Evolutionary conservation across 2,329 filamentous ascomycete genomes (phyloP).

Genomic region (Colletotrichum liriopes): DNA sequence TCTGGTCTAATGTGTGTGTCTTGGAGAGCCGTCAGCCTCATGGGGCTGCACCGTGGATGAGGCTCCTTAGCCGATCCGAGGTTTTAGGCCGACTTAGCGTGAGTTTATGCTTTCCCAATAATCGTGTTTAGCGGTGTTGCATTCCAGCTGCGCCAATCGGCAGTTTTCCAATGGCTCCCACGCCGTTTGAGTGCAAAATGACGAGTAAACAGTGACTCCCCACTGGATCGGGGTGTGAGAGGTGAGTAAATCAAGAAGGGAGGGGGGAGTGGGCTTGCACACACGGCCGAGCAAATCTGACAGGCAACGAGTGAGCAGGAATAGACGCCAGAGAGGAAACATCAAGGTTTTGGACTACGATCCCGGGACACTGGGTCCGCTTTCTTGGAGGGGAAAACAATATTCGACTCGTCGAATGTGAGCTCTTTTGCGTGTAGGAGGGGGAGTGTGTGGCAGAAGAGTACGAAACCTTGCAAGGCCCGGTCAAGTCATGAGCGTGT

Average conservation of each 20-base stretch:
- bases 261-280: conserved; percentile 12
- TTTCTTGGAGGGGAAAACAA: not conserved
- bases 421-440: not conserved
- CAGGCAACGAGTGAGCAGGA: conserved; percentile 23
- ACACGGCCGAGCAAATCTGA: conserved; percentile 21
- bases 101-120: not conserved
- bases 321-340: not conserved
- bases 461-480: not conserved
- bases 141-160: conserved; percentile 33
- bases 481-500: conserved; percentile 1
- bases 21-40: conserved; percentile 15
- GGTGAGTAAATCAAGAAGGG: not conserved
- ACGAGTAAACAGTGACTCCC: conserved; percentile 12
- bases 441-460: not conserved
- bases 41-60: conserved; percentile 14
- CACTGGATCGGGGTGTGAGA: not conserved
- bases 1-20: not conserved
- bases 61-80: conserved; percentile 28
- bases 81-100: not conserved
- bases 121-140: not conserved
- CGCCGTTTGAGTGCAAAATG: not conserved
- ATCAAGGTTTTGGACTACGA: not conserved
- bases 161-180: conserved; percentile 17
- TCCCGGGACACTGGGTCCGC: conserved; percentile 21
- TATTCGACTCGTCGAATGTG: conserved; percentile 39